Base-by-base conservation (phyloP, 1,284 basidiomycete genomes). In the Blastosporella zonata region DNA sequence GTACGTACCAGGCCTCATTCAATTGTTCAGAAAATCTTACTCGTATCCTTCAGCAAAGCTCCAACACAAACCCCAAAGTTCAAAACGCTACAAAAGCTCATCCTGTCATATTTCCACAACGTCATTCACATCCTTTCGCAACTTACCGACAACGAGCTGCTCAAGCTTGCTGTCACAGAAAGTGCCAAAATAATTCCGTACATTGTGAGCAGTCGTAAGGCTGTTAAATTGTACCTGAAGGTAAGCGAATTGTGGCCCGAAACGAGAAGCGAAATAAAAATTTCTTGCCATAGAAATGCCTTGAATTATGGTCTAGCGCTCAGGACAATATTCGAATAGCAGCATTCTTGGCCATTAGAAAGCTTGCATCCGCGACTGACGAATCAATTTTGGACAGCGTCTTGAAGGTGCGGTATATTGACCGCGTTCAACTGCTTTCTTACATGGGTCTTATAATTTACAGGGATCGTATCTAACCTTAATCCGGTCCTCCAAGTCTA, bases 31-130 rank as follows among this genome's bases (percentile, higher is more conserved):
- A 15, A 39, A 12, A 20, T 43, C 27, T 36, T 52, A 35, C 42
- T 39, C 39, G 29, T 47, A n/a, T 36, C 13, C 21, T 40, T 53
- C 50, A 93, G 90, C 61, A 93, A 90, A 74, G 73, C 83, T 29
- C 85, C 89, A 1, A 72, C 82, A 7, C 84, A 92, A 56, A 89
- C 83, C 18, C 71, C 77, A 41, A 90, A 89, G 66, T 79, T 82
- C 62, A 82, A 83, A 64, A 76, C 85, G 0, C 76, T 97, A n/a
- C 91, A 93, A 65, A 93, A 93, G 59, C 75, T 97, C 20, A 81
- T 97, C 52, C 75, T 94, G 15, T 93, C 93, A 3, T 93, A 91
- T 69, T 93, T 96, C 64, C 81, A 87, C 63, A 96, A 93, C 55
- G 70, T 91, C 39, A 75, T 93, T 20, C 84, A 91, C 58, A 67